These are phyloP conservation scores for Populus trichocarpa DNA, from an alignment of 441 rosid genomes.

Conservation along the genomic window DNA sequence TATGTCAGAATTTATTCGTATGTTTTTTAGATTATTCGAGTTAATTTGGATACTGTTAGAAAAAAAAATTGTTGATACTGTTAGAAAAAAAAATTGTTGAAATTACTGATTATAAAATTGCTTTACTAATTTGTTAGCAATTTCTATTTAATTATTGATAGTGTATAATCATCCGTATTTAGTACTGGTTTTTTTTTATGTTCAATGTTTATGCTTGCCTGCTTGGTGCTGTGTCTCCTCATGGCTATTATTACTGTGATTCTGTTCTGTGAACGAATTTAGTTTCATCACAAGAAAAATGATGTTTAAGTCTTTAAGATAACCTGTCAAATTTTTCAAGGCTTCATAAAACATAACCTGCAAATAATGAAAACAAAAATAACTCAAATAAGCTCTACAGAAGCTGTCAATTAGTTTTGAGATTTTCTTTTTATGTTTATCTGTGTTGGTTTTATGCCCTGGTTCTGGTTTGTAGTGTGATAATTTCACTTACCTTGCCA, in stretches of 20 bases:
- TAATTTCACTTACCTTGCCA: background rate
- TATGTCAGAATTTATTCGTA: constrained; percentile 14
- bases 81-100: background rate
- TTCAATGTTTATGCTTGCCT: background rate
- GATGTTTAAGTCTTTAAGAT: constrained; percentile 33
- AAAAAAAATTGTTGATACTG: background rate
- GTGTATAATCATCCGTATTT: background rate
- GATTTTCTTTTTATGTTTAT: too few relatives aligned
- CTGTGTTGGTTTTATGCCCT: too few relatives aligned
- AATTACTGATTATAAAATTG: background rate
- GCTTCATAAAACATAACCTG: constrained; percentile 90
- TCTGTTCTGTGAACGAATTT: background rate
- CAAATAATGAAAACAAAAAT: constrained; percentile 9
- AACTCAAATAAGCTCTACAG: background rate
- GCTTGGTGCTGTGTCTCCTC: background rate
- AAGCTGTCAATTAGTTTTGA: background rate
- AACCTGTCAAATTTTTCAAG: constrained; percentile 56
- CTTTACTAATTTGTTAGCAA: background rate
- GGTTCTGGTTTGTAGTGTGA: too few relatives aligned
- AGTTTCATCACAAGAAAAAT: too few relatives aligned
- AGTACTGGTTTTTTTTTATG: background rate
- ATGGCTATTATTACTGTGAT: background rate
- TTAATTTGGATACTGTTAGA: background rate
- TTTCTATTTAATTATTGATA: background rate
- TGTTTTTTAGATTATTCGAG: background rate